A percentile compares a stretch with the other conserved stretches of the same genome.
Evolutionary conservation across 305 asterid species (phyloP).

Genomic region (Fraxinus baroniana): DNA sequence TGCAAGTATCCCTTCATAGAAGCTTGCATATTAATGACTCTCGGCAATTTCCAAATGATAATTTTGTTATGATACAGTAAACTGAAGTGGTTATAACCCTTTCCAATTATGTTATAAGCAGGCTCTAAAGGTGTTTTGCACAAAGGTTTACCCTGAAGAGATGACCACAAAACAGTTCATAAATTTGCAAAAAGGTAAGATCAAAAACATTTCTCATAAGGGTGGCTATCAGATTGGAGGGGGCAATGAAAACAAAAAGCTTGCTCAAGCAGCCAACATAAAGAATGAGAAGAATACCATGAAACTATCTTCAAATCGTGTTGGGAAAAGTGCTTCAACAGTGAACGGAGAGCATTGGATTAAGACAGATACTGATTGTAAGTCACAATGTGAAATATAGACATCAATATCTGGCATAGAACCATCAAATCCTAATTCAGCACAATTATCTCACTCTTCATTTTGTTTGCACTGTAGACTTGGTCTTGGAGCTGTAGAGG

Average conservation of each 20-base stretch:
- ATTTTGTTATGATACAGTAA: not conserved
- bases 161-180: constrained; percentile 29
- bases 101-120: constrained; percentile 31
- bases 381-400: constrained; percentile 31
- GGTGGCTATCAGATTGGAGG: constrained; percentile 24
- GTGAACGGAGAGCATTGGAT: constrained; percentile 52
- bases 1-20: constrained; percentile 7
- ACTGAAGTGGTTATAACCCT: constrained; percentile 16
- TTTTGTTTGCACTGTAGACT: constrained; percentile 25
- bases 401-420: constrained; percentile 21
- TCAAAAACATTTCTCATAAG: constrained; percentile 28
- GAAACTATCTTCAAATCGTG: constrained; percentile 33
- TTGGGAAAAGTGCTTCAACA: constrained; percentile 33
- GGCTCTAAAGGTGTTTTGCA: constrained; percentile 47
- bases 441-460: constrained; percentile 25
- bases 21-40: not conserved
- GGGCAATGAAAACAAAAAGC: constrained; percentile 29
- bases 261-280: constrained; percentile 25
- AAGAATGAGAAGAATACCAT: constrained; percentile 20
- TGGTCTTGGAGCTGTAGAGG: constrained; percentile 56
- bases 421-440: constrained; percentile 14
- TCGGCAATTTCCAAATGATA: constrained; percentile 13
- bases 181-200: constrained; percentile 29
- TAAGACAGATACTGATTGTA: constrained; percentile 61
- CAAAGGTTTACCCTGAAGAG: constrained; percentile 50